Evolutionary conservation across 306 rosid genomes (phyloP), one percentile per base, ranked within the genome.

Genomic region (Prunus mume): DNA sequence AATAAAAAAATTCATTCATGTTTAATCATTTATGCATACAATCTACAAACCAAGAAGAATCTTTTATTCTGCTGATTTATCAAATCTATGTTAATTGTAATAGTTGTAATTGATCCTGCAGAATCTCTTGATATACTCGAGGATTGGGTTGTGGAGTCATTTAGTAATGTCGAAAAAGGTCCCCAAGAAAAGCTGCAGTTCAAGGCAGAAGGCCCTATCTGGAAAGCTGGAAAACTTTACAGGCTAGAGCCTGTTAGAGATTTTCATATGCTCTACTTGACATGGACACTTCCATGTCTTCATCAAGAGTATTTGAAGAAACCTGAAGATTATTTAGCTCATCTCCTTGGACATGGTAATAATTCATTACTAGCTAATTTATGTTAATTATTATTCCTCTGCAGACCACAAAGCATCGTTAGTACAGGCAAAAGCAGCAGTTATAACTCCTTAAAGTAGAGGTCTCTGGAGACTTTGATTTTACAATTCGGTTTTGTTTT

Each of bases 321-420:
- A 82, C 96, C 97, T 46, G 91, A 95, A 85, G 95, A 89, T 85
- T 95, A 95, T 88, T 73, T 95, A 78, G 93, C 97, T 38, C 97
- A 92, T 86, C 86, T 95, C 84, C 96, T 95, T n/a, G 97, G 98
- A 61, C 97, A 95, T 74, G 98, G 98, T 95, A 87, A 76, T 81
- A 62, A 65, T 61, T 77, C 65, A 67, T 69, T 65, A 76, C 54
- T 45, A 60, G 54, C 38, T 81, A 69, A 78, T 38, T n/a, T 12
- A 61, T 45, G 47, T 65, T 32, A 9, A 34, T 43, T n/a, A 9
- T 22, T 58, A 25, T 72, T 72, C 56, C 15, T 41, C 13, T 43
- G 43, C 68, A 9, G 20, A 24, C 52, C 14, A 9, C 22, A 55
- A 13, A 9, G 18, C 4, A 28, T 55, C 14, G 15, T 41, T 38